Base-by-base conservation (phyloP, 2,329 filamentous ascomycete genomes). In the Seiridium cupressi region DNA sequence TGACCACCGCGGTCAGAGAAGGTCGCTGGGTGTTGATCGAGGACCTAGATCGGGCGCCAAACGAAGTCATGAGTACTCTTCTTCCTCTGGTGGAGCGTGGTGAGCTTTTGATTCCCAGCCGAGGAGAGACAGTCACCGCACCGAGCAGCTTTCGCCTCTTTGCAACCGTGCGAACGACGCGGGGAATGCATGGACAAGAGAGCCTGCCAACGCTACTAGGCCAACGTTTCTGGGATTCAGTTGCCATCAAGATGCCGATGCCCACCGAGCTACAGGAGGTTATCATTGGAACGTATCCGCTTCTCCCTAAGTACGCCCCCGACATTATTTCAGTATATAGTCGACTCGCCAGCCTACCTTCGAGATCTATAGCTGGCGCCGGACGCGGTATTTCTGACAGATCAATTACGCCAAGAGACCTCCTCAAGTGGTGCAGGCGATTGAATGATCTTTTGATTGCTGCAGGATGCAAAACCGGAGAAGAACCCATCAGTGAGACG, bases 11-110 rank as follows among this genome's bases (percentile, higher is more conserved):
- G 42, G 93, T 98, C 3, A 89, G 85, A 70, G 94, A 99, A 79
- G 96, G 95, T 13, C 85, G 94, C 69, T 99, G 95, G 96, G 91
- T 99, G 5, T 81, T 99, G 65, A 96, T 99, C 61, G 96, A 99
- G 74, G 96, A 99, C 74, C 82, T 99, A 46, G 93, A 99, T 72
- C 88, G 94, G 63, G 95, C 95, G 9, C 95, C 96, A 4, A 94
- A 92, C 65, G 95, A 99, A 74, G 91, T 99, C 53, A 88, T 99
- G 73, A 96, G 94, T 72, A 93, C 93, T 11, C 84, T 99, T 35
- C 81, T 99, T 34, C 95, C 96, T 8, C 82, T 99, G 7, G 93
- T 99, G 61, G 95, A 99, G 75, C 87, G 91, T 61, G 88, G 92
- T n/a, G 92, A 97, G 72, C 84, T 99, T 11, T 81, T 96, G 3